phyloP scores from a whole-genome alignment of 139 green algal genomes.

The Chlamydomonas incerta region DNA sequence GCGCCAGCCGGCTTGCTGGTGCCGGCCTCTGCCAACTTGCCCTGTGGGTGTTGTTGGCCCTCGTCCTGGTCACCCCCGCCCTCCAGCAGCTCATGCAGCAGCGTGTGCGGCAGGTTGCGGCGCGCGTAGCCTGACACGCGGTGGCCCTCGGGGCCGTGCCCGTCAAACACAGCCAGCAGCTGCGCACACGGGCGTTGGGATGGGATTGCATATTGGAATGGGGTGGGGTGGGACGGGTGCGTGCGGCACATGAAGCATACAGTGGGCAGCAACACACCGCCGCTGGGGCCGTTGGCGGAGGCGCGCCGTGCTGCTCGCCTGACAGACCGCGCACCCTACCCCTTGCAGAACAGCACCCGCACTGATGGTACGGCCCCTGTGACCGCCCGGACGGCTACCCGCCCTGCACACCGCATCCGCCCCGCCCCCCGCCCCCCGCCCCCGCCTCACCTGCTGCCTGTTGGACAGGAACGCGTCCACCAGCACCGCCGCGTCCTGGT shows the following conservation, averaged over 20 bases:
- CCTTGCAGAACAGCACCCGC: too few relatives aligned
- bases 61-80: not conserved
- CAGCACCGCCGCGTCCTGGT: slow-evolving; percentile 52
- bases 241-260: too few relatives aligned
- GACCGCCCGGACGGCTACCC: too few relatives aligned
- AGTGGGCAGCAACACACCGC: too few relatives aligned
- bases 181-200: not conserved
- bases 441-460: not conserved
- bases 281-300: too few relatives aligned
- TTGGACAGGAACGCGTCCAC: slow-evolving; percentile 34
- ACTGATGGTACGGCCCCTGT: too few relatives aligned
- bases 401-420: too few relatives aligned
- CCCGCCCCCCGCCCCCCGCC: too few relatives aligned
- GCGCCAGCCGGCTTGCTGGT: not conserved
- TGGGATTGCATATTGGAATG: too few relatives aligned
- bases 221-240: too few relatives aligned
- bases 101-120: slow-evolving; percentile 32
- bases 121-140: slow-evolving; percentile 24
- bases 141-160: slow-evolving; percentile 48
- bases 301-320: too few relatives aligned
- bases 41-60: not conserved
- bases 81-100: slow-evolving; percentile 21
- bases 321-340: too few relatives aligned
- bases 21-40: not conserved
- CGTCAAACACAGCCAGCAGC: slow-evolving; percentile 34